Evolutionary conservation across 495 filamentous ascomycete species (phyloP).

Genomic region (Penicillium turbatum): DNA sequence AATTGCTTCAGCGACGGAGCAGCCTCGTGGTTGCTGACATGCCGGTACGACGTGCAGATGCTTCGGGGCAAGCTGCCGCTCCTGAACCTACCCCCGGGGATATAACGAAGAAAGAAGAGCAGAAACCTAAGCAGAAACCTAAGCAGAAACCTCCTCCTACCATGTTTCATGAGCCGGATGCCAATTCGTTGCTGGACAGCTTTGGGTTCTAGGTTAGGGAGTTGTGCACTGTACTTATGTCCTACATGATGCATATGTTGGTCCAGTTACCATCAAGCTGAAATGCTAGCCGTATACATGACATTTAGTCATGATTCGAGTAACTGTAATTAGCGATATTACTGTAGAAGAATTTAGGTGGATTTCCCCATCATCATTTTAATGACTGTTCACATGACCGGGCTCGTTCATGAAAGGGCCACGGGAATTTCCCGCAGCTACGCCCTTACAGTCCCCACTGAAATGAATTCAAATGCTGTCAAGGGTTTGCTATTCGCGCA

Average conservation of each 20-base stretch:
- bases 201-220: conserved; percentile 58
- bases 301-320: not conserved
- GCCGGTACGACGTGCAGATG: conserved; percentile 36
- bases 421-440: not conserved
- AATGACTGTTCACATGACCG: not conserved
- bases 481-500: no score
- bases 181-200: conserved; percentile 73
- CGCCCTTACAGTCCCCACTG: not conserved
- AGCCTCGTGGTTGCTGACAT: conserved; percentile 80
- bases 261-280: conserved; percentile 1
- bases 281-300: not conserved
- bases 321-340: not conserved
- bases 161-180: conserved; percentile 86
- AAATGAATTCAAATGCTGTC: not conserved
- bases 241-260: conserved; percentile 3
- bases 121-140: conserved; percentile 44
- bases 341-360: no score
- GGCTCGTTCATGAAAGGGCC: no score
- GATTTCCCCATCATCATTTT: not conserved
- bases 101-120: conserved; percentile 13
- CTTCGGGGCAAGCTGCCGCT: conserved; percentile 4
- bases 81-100: conserved; percentile 16
- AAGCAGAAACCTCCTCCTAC: conserved; percentile 65
- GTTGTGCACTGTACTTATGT: conserved; percentile 1
- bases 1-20: conserved; percentile 65